Base-by-base conservation (phyloP, 208 protist species). In the Leptomonas seymouri region DNA sequence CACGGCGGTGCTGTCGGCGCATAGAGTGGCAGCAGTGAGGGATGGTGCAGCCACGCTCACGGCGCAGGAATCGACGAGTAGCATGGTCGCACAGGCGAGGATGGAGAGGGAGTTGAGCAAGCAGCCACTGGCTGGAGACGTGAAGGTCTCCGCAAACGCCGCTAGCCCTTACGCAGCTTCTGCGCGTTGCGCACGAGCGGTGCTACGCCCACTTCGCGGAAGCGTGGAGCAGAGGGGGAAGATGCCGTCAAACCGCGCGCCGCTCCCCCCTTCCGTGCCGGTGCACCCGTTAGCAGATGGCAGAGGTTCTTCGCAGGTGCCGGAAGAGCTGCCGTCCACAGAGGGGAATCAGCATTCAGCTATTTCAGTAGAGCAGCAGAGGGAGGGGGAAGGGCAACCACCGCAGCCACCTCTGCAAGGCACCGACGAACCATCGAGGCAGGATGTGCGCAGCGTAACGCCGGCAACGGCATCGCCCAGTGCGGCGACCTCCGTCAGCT, bases 181-280 rank as follows among this genome's bases (percentile, higher is more conserved):
- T 39, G 20, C 54, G 9, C 31, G 15, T 1, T n/a, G 9, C 1
- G 56, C 41, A 14, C 56, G 56, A 16, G 34, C 23, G 39, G 23
- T 61, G 58, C 42, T 63, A 41, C 58, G 58, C 25, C 0, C 44
- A 6, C 39, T 23, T 16, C 49, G 34, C 42, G 27, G 18, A 30
- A 53, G 20, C 7, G 44, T 9, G 56, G 28, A 23, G 16, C 12
- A 3, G 5, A n/a, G 25, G 25, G 34, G 12, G 23, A 30, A 15
- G 42, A 48, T 50, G 41, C 41, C 57, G 23, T 41, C n/a, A n/a
- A n/a, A 25, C 6, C 36, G 20, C 9, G 23, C 3, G 15, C 58
- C 39, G 44, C 58, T 63, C 8, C 58, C 58, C 0, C 42, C 58
- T 6, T 42, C 58, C 27, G 58, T 51, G 39, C 42, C 58, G 44